These are phyloP conservation scores for Aspergillus bombycis DNA, from an alignment of 2,329 filamentous ascomycete species.

Conservation along the genomic window DNA sequence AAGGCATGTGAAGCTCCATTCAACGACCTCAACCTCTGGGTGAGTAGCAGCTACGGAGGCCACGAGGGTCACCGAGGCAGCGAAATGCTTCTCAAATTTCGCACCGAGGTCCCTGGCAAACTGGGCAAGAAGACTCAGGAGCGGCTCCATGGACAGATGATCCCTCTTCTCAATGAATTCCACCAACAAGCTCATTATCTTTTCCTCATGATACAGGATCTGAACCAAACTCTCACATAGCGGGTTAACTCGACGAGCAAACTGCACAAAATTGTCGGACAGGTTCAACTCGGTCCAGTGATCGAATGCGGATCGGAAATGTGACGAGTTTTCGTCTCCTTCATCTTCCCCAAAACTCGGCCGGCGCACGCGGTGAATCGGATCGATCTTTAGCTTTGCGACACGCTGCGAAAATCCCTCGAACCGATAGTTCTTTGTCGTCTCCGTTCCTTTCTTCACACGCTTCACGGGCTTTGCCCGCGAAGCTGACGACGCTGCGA, in stretches of 20 bases:
- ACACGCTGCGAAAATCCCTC: conserved; percentile 90
- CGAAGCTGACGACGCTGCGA: conserved; percentile 63
- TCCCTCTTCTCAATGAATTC: conserved; percentile 78
- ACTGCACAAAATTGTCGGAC: conserved; percentile 76
- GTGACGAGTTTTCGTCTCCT: conserved; percentile 76
- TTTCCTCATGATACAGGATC: conserved; percentile 85
- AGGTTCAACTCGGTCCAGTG: conserved; percentile 93
- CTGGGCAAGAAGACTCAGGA: conserved; percentile 84
- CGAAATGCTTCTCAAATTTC: conserved; percentile 87
- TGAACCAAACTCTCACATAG: conserved; percentile 89
- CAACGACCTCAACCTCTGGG: conserved; percentile 83
- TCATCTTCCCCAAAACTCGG: conserved; percentile 74
- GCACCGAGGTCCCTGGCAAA: conserved; percentile 92
- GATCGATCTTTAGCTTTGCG: conserved; percentile 89
- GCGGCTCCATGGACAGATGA: conserved; percentile 77
- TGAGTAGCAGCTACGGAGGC: conserved; percentile 76
- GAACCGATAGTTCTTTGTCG: conserved; percentile 84
- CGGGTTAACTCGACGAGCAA: conserved; percentile 73
- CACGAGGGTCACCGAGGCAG: conserved; percentile 72
- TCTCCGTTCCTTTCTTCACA: conserved; percentile 68
- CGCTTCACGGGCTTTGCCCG: conserved; percentile 71
- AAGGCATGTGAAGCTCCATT: conserved; percentile 94
- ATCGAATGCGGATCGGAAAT: conserved; percentile 79
- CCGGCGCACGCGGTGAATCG: conserved; percentile 83
- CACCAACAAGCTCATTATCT: conserved; percentile 77